Evolutionary conservation across 2,329 filamentous ascomycete species (phyloP), one percentile per base, ranked within the genome.

Genomic region (Neofusicoccum cordaticola): DNA sequence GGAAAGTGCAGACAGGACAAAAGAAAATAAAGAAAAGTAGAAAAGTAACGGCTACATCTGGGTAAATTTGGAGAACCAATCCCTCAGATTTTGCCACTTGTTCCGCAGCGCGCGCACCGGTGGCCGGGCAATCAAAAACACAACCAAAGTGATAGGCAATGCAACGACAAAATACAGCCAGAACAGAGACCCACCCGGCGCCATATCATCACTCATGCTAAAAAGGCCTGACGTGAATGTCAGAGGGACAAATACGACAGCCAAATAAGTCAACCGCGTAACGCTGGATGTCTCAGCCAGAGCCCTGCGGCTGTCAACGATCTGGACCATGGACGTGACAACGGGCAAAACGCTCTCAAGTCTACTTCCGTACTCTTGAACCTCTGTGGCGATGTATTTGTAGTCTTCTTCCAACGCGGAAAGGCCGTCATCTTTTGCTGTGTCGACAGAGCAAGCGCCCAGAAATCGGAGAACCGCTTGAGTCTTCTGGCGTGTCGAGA

Each of bases 401-500:
- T 19, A 52, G 34, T 65, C 63, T 19, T 56, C n/a, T 9, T 22
- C 50, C 19, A n/a, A 45, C 22, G 22, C 22, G 22, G 22, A 1
- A 22, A 22, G 22, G 9, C 13, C n/a, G 0, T 44, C n/a, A 1
- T 4, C 5, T 22, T 42, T 42, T 22, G 2, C 22, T 22, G 51
- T 53, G 2, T 9, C 8, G 12, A 11, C 7, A 1, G 39, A 58
- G n/a, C n/a, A 9, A 22, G 22, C 22, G 9, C 53, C 39, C 12
- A 69, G 37, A 9, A 66, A 61, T 9, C 65, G 66, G 6, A 67
- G 45, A 0, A 67, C 56, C 4, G 52, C 13, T 4, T 50, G 34
- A 2, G 69, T 35, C 34, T 71, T 71, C 11, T 68, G 45, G 15
- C 68, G 66, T 3, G 70, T 69, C 1, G 64, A 47, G 65, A 70